Conservation (phyloP, 2,329 filamentous ascomycete genomes). For the Colletotrichum cordylinicola region DNA sequence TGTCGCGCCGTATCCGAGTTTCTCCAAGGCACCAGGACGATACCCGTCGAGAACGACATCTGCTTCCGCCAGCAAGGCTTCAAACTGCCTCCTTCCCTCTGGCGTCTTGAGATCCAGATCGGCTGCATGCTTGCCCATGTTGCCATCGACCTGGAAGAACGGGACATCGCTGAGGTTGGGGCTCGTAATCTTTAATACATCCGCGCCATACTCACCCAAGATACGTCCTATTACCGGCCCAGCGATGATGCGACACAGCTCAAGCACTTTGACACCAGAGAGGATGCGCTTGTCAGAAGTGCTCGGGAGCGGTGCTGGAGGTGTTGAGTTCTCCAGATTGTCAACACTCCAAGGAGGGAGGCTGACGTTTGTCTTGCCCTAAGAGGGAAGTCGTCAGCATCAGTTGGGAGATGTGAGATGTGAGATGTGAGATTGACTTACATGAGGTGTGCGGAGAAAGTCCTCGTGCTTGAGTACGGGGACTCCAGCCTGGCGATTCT, state of each 20-base stretch:
- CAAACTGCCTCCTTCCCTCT: conserved; percentile 60
- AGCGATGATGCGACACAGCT: conserved; percentile 78
- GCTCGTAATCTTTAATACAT: conserved; percentile 75
- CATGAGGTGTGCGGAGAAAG: conserved; percentile 58
- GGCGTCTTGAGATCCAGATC: conserved; percentile 66
- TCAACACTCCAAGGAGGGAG: conserved; percentile 56
- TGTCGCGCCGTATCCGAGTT: conserved; percentile 67
- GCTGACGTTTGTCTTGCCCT: conserved; percentile 50
- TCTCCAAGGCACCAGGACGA: conserved; percentile 68
- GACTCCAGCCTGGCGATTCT: conserved; percentile 64
- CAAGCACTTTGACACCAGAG: conserved; percentile 73
- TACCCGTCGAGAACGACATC: conserved; percentile 75
- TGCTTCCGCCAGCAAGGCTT: conserved; percentile 63
- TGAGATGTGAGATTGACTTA: conserved; percentile 22
- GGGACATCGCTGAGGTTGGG: conserved; percentile 73
- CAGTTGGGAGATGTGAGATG: background rate
- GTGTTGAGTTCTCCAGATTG: conserved; percentile 54
- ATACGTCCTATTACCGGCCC: conserved; percentile 75
- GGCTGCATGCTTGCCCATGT: conserved; percentile 72
- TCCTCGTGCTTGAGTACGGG: conserved; percentile 64
- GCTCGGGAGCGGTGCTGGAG: conserved; percentile 44
- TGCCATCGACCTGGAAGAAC: conserved; percentile 76
- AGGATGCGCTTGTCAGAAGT: conserved; percentile 37
- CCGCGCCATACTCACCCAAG: conserved; percentile 77
- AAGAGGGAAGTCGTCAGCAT: conserved; percentile 31